Conservation (phyloP, 768 basidiomycete genomes). For the Xerocomus brunneocitrinus region DNA sequence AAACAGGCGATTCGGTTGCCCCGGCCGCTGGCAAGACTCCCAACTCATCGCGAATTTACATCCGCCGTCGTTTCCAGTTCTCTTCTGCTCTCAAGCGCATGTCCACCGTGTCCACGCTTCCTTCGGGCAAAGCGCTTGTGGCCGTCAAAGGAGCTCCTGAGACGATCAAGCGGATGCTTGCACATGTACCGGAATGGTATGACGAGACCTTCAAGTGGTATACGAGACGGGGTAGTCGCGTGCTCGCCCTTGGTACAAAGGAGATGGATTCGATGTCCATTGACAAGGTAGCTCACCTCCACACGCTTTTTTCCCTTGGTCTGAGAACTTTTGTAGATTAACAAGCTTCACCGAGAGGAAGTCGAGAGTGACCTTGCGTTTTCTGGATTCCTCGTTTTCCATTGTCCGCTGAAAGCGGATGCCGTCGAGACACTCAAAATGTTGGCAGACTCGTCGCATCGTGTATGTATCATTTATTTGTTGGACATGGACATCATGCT, state of each 20-base stretch:
- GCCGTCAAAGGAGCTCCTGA: constrained; percentile 97
- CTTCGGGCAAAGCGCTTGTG: constrained; percentile 56
- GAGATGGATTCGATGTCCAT: constrained; percentile 65
- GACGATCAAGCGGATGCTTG: constrained; percentile 88
- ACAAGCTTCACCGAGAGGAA: constrained; percentile 75
- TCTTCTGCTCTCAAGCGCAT: constrained; percentile 96
- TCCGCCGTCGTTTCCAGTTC: constrained; percentile 95
- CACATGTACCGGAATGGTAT: constrained; percentile 66
- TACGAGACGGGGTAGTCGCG: constrained; percentile 88
- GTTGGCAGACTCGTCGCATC: constrained; percentile 93
- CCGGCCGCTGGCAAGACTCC: constrained; percentile 49
- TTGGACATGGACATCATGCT: not conserved
- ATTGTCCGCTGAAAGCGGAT: constrained; percentile 93
- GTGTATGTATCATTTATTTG: constrained; percentile 50
- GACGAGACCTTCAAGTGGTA: constrained; percentile 96
- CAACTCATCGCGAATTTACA: constrained; percentile 57
- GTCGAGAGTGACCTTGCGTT: constrained; percentile 79
- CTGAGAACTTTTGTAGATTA: constrained; percentile 52
- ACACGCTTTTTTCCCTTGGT: not conserved
- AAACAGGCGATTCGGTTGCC: constrained; percentile 59
- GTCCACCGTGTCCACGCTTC: constrained; percentile 78
- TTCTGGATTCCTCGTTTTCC: constrained; percentile 98
- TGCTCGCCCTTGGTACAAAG: constrained; percentile 87
- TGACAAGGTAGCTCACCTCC: constrained; percentile 55
- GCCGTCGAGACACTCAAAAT: constrained; percentile 88